phyloP scores from a whole-genome alignment of 2,329 filamentous ascomycete genomes.

The Beauveria scarabaeidicola region DNA sequence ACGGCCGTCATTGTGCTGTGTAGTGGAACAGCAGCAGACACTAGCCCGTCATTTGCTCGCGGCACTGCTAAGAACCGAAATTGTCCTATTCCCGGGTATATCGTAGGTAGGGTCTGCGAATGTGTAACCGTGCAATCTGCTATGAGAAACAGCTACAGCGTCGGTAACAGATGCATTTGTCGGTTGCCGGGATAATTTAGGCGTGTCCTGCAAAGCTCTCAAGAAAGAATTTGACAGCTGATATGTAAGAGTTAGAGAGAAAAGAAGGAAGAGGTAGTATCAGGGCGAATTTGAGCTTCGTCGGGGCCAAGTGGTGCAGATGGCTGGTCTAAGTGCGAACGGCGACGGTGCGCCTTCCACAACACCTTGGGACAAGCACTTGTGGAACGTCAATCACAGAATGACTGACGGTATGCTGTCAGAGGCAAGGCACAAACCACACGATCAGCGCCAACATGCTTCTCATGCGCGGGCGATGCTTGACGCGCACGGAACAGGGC shows the following conservation, averaged over 20 bases:
- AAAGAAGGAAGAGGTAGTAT: neutral
- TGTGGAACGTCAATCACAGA: neutral
- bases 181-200: no score
- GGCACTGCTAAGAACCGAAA: neutral
- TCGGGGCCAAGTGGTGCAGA: neutral
- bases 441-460: neutral
- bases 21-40: neutral
- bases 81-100: neutral
- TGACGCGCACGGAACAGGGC: neutral
- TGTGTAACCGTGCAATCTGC: neutral
- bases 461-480: neutral
- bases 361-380: neutral
- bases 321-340: neutral
- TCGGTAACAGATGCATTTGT: neutral
- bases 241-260: neutral
- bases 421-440: neutral
- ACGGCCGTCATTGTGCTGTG: slow-evolving; percentile 9
- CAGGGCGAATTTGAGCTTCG: neutral
- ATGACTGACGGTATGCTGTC: neutral
- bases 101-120: neutral
- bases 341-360: neutral
- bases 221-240: no score
- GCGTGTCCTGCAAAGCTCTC: neutral
- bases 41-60: neutral
- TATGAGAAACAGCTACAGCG: neutral